A percentile compares a stretch with the other conserved stretches of the same genome.
phyloP scores from a whole-genome alignment of 495 filamentous ascomycete species.

The Hypoxylon crocopeplum region DNA sequence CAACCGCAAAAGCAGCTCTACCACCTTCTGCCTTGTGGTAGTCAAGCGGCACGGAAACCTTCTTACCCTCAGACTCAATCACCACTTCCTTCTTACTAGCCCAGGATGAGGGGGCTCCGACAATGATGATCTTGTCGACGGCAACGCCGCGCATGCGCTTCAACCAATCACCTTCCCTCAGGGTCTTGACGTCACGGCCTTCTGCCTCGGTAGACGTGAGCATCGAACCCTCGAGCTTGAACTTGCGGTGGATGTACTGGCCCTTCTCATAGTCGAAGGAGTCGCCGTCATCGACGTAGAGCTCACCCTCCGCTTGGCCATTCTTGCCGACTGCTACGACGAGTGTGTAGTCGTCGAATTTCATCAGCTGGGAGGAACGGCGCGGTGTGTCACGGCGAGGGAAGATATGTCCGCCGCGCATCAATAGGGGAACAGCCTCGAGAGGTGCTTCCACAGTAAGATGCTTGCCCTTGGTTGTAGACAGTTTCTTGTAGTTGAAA shows the following conservation, averaged over 20 bases:
- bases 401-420: slow-evolving; percentile 91
- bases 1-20: slow-evolving; percentile 78
- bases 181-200: slow-evolving; percentile 59
- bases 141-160: slow-evolving; percentile 77
- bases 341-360: slow-evolving; percentile 91
- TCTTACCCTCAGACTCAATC: slow-evolving; percentile 73
- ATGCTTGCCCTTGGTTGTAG: slow-evolving; percentile 67
- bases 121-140: slow-evolving; percentile 82
- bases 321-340: slow-evolving; percentile 76
- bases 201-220: slow-evolving; percentile 60
- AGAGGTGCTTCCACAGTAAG: slow-evolving; percentile 77
- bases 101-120: slow-evolving; percentile 80
- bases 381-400: slow-evolving; percentile 87
- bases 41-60: slow-evolving; percentile 62
- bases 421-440: slow-evolving; percentile 84
- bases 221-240: slow-evolving; percentile 62
- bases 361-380: slow-evolving; percentile 86
- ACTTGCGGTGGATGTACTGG: slow-evolving; percentile 83
- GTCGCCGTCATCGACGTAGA: slow-evolving; percentile 95
- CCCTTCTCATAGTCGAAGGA: slow-evolving; percentile 86
- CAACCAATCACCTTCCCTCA: slow-evolving; percentile 74
- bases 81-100: slow-evolving; percentile 68
- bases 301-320: slow-evolving; percentile 75
- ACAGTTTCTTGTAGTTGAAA: slow-evolving; percentile 79
- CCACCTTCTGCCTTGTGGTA: slow-evolving; percentile 64